phyloP scores from a whole-genome alignment of 345 rosid genomes.

The Linum trigynum region DNA sequence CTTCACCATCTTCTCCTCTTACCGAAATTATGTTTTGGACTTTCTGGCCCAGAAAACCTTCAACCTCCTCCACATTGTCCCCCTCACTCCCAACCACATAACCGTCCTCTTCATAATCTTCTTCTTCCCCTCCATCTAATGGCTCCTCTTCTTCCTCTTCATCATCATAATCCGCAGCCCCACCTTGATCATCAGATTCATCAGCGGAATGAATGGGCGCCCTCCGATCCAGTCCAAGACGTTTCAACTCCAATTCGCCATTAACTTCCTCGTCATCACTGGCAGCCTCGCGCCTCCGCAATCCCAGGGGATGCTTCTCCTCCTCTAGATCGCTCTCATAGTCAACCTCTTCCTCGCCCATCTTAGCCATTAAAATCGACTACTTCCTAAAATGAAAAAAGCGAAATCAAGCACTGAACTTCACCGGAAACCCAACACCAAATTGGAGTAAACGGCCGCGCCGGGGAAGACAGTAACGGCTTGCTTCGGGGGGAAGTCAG shows the following conservation, averaged over 20 bases:
- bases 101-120: slow-evolving; percentile 15
- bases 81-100: slow-evolving; percentile 20
- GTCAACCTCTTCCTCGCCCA: slow-evolving; percentile 42
- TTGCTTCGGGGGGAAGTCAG: too few relatives aligned
- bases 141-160: slow-evolving; percentile 32
- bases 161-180: slow-evolving; percentile 48
- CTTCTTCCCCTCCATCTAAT: neutral
- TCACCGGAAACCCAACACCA: neutral
- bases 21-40: slow-evolving; percentile 20
- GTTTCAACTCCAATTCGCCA: slow-evolving; percentile 15
- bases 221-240: slow-evolving; percentile 25
- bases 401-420: neutral
- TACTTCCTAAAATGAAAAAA: neutral
- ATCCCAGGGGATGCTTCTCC: slow-evolving; percentile 48
- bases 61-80: slow-evolving; percentile 34
- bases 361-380: slow-evolving; percentile 33
- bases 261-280: slow-evolving; percentile 81
- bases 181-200: slow-evolving; percentile 63
- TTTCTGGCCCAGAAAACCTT: slow-evolving; percentile 17
- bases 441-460: too few relatives aligned
- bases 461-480: too few relatives aligned
- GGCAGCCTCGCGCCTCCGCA: slow-evolving; percentile 69
- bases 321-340: slow-evolving; percentile 95
- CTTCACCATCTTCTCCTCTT: slow-evolving; percentile 9
- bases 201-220: slow-evolving; percentile 39